Percentiles rank a stretch among this genome's conserved stretches.
Evolutionary conservation across 108 stramenopile genomes (phyloP).

Genomic region (Nitzschia putrida): DNA sequence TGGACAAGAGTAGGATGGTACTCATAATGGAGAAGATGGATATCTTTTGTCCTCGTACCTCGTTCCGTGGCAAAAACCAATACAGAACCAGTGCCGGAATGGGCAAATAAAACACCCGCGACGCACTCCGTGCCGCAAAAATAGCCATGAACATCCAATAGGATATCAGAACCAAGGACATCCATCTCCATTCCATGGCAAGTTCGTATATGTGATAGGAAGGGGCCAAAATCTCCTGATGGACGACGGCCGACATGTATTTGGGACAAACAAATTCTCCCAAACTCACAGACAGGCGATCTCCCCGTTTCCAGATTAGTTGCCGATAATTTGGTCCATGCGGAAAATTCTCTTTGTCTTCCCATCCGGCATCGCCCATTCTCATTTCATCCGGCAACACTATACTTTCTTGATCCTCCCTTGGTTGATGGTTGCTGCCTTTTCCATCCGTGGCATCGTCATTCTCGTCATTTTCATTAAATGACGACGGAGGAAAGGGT

Average conservation of each 20-base stretch:
- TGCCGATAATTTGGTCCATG: too few species aligned
- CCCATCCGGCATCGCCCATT: too few species aligned
- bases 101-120: neutral
- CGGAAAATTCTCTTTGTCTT: too few species aligned
- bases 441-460: neutral
- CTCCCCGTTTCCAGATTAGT: neutral
- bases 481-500: neutral
- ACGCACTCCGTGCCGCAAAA: conserved; percentile 10
- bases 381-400: too few species aligned
- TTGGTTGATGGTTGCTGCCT: too few species aligned
- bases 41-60: conserved; percentile 12
- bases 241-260: neutral
- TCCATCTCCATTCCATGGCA: conserved; percentile 14
- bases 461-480: neutral
- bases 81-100: too few species aligned
- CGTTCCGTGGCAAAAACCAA: too few species aligned
- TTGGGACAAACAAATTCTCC: conserved; percentile 16
- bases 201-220: conserved; percentile 6
- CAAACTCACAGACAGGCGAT: neutral
- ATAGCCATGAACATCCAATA: conserved; percentile 8
- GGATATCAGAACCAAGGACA: neutral
- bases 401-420: too few species aligned
- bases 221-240: conserved; percentile 3
- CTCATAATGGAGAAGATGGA: neutral
- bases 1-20: neutral